Evolutionary conservation across 129 eudicot species (phyloP).

Genomic region (Scalesia atractyloides): DNA sequence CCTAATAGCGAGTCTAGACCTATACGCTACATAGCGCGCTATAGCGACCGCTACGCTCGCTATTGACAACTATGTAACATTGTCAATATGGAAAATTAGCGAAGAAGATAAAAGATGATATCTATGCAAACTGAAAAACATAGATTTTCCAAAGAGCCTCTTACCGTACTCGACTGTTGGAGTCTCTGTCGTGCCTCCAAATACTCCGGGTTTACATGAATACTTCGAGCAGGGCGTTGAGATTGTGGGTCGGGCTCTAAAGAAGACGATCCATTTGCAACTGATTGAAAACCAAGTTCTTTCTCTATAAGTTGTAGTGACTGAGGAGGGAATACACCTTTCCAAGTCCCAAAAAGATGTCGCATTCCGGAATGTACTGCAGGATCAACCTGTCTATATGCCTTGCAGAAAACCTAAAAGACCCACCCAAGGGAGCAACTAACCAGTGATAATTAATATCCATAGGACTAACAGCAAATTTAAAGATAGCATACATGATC

Average conservation of each 20-base stretch:
- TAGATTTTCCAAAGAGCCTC: slow-evolving; percentile 23
- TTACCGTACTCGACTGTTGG: slow-evolving; percentile 77
- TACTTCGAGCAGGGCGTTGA: slow-evolving; percentile 73
- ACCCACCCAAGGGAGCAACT: slow-evolving; percentile 35
- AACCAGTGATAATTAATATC: slow-evolving; percentile 34
- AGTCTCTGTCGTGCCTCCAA: slow-evolving; percentile 79
- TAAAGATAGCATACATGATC: slow-evolving; percentile 17
- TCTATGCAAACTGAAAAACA: not conserved
- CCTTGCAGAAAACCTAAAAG: slow-evolving; percentile 96
- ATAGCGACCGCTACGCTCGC: too few relatives aligned
- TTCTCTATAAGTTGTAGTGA: slow-evolving; percentile 76
- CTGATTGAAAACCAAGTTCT: slow-evolving; percentile 72
- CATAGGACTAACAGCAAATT: slow-evolving; percentile 10
- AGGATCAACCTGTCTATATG: slow-evolving; percentile 80
- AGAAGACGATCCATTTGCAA: slow-evolving; percentile 61
- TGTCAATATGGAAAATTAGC: not conserved
- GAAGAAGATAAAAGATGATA: not conserved
- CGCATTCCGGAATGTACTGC: slow-evolving; percentile 69
- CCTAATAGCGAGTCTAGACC: too few relatives aligned
- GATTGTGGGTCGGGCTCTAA: slow-evolving; percentile 57
- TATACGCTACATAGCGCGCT: too few relatives aligned
- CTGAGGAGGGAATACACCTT: slow-evolving; percentile 80
- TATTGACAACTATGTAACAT: too few relatives aligned
- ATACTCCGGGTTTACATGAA: slow-evolving; percentile 94
- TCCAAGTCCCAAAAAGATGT: slow-evolving; percentile 99